Evolutionary conservation across 2,329 filamentous ascomycete genomes (phyloP).

Genomic region (Cladosporium velox): DNA sequence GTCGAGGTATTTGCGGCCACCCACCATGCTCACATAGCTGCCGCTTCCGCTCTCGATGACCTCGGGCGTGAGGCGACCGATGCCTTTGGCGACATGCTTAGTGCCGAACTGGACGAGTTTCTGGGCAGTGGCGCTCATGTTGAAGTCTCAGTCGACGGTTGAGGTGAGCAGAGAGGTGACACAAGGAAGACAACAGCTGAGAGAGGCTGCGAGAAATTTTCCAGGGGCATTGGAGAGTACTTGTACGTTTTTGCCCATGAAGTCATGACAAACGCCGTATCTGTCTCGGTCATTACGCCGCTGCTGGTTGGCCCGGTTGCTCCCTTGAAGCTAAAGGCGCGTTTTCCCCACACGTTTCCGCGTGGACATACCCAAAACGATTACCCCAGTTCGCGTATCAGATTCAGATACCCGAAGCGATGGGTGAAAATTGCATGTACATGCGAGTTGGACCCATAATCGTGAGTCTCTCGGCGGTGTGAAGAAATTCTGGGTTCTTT

Average conservation of each 20-base stretch:
- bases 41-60: constrained; percentile 38
- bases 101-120: constrained; percentile 25
- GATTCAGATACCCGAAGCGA: background rate
- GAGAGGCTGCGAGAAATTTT: background rate
- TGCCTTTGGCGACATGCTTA: constrained; percentile 25
- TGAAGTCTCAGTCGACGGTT: background rate
- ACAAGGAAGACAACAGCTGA: background rate
- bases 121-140: constrained; percentile 22
- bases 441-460: background rate
- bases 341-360: background rate
- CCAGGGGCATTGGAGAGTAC: background rate
- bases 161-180: background rate
- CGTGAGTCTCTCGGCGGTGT: background rate
- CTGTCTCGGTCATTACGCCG: background rate
- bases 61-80: constrained; percentile 28
- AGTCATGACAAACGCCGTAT: constrained; percentile 3
- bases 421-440: background rate
- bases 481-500: background rate
- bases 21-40: constrained; percentile 36
- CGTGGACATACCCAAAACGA: background rate
- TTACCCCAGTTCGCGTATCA: background rate
- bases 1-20: constrained; percentile 32
- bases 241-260: background rate
- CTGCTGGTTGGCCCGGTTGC: background rate
- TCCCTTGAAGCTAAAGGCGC: background rate